Evolutionary conservation across 768 basidiomycete genomes (phyloP).

Genomic region (Serendipita sp.): DNA sequence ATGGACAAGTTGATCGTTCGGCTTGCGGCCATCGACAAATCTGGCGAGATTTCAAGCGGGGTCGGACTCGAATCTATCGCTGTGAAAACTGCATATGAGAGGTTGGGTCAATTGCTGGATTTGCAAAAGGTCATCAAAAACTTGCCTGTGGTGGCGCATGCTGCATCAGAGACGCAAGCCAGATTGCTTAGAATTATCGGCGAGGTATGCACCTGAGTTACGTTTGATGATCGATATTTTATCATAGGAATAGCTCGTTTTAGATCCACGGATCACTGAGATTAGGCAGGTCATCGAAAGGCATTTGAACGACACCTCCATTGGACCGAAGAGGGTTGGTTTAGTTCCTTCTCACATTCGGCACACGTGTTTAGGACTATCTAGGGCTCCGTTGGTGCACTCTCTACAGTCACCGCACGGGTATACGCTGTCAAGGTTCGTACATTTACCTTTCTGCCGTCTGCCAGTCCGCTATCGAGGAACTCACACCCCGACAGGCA

Average conservation of each 20-base stretch:
- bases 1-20: constrained; percentile 64
- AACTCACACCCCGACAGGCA: constrained; percentile 26
- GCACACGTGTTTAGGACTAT: background rate
- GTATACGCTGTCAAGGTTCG: constrained; percentile 75
- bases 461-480: background rate
- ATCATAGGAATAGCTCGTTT: background rate
- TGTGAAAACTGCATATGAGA: constrained; percentile 10
- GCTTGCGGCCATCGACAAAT: constrained; percentile 10
- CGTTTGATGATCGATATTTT: background rate
- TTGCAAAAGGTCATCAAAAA: background rate
- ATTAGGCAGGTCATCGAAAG: background rate
- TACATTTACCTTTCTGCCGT: background rate
- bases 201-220: background rate
- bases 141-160: background rate
- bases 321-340: background rate
- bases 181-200: background rate
- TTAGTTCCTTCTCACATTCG: background rate
- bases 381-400: constrained; percentile 22
- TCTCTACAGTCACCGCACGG: constrained; percentile 57
- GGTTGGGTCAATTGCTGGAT: background rate
- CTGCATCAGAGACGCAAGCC: background rate
- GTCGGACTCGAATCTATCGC: constrained; percentile 7
- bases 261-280: background rate
- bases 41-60: background rate
- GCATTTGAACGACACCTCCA: background rate